phyloP scores from a whole-genome alignment of 1,284 basidiomycete species.

The Cutaneotrichosporon curvatum region DNA sequence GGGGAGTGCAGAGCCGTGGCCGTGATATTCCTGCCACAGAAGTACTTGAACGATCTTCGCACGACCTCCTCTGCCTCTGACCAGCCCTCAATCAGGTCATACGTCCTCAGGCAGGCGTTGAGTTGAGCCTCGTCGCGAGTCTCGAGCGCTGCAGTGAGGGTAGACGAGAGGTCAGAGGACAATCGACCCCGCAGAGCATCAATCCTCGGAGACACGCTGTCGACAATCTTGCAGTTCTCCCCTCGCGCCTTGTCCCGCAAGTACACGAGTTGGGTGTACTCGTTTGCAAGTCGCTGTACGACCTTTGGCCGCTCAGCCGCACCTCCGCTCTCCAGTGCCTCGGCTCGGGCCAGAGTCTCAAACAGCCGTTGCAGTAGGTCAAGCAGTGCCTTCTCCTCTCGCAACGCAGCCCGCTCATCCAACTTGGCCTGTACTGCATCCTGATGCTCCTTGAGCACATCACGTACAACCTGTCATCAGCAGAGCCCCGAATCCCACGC shows the following conservation, averaged over 20 bases:
- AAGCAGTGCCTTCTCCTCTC: constrained; percentile 79
- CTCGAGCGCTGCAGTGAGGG: constrained; percentile 56
- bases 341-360: constrained; percentile 73
- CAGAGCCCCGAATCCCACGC: constrained; percentile 32
- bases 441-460: constrained; percentile 50
- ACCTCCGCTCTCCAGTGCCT: constrained; percentile 54
- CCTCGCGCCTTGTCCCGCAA: constrained; percentile 71
- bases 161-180: constrained; percentile 74
- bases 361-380: constrained; percentile 81
- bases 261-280: constrained; percentile 89
- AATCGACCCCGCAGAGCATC: constrained; percentile 69
- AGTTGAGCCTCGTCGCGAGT: constrained; percentile 51
- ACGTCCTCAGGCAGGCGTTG: constrained; percentile 71
- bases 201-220: constrained; percentile 67
- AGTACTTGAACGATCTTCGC: constrained; percentile 60
- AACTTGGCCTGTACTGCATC: constrained; percentile 69
- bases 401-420: constrained; percentile 60
- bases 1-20: constrained; percentile 20
- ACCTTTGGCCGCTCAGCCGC: constrained; percentile 54
- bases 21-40: constrained; percentile 49
- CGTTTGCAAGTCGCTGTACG: constrained; percentile 73
- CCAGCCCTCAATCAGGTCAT: constrained; percentile 73
- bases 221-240: constrained; percentile 68
- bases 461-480: constrained; percentile 28
- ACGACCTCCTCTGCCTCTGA: constrained; percentile 78